Percentiles rank a stretch among this genome's conserved stretches.
phyloP scores from a whole-genome alignment of 257 asterid genomes.

The Scutellaria minor region DNA sequence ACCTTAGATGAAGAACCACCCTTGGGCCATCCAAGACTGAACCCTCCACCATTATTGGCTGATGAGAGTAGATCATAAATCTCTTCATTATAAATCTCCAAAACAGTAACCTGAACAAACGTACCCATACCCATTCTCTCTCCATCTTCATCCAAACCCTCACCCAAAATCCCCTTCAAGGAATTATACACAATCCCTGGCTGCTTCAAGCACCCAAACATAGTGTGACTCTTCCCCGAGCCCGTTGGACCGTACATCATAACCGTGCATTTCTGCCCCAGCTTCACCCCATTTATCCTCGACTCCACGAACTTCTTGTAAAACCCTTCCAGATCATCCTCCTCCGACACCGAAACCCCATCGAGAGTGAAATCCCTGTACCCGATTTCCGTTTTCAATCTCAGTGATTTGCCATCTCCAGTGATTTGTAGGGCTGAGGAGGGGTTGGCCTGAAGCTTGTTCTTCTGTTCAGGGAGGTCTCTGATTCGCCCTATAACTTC shows the following conservation, averaged over 20 bases:
- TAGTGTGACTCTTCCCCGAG: conserved; percentile 91
- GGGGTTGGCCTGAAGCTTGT: conserved; percentile 33
- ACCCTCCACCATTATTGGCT: conserved; percentile 65
- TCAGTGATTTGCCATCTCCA: conserved; percentile 57
- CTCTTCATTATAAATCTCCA: conserved; percentile 95
- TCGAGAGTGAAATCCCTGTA: conserved; percentile 81
- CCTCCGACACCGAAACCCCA: conserved; percentile 82
- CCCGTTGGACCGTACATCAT: conserved; percentile 99
- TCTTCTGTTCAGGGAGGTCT: conserved; percentile 66
- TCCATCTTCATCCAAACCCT: conserved; percentile 43
- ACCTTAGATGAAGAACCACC: conserved; percentile 82
- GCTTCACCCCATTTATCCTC: conserved; percentile 74
- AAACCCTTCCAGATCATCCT: conserved; percentile 74
- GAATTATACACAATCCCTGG: conserved; percentile 90
- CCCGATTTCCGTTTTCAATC: conserved; percentile 78
- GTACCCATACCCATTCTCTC: conserved; percentile 59
- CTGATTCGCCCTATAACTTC: conserved; percentile 89
- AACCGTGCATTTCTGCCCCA: conserved; percentile 86
- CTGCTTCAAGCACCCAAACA: conserved; percentile 80
- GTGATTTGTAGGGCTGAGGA: conserved; percentile 55
- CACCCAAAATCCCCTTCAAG: conserved; percentile 76
- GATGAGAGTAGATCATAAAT: conserved; percentile 77
- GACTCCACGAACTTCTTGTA: conserved; percentile 76
- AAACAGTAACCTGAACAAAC: conserved; percentile 86
- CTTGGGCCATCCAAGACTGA: conserved; percentile 77